phyloP scores from a whole-genome alignment of 805 yeast genomes.

The Metschnikowia colocasiae region DNA sequence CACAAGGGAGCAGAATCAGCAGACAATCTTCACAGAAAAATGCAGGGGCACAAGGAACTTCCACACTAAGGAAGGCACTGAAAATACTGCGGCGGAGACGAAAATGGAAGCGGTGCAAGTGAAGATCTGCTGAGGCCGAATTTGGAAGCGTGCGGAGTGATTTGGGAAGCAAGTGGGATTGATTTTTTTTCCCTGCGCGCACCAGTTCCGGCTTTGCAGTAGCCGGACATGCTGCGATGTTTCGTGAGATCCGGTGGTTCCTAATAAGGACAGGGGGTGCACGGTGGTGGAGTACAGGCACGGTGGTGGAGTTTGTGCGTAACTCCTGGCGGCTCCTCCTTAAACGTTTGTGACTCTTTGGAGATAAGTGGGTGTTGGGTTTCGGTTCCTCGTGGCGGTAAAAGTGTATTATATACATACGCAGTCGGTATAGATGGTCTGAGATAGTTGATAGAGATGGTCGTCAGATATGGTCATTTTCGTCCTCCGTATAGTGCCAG shows the following conservation, averaged over 20 bases:
- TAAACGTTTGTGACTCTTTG: too few species aligned
- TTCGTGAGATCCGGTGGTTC: not conserved
- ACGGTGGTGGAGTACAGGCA: too few species aligned
- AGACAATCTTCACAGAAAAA: not conserved
- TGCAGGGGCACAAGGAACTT: not conserved
- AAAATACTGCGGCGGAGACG: not conserved
- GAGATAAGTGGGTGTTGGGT: too few species aligned
- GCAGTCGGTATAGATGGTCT: too few species aligned
- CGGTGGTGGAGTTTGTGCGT: too few species aligned
- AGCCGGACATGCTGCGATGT: not conserved
- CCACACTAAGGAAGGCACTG: not conserved
- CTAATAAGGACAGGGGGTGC: too few species aligned
- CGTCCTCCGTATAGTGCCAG: too few species aligned
- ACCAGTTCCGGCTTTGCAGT: not conserved
- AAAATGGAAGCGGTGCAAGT: not conserved
- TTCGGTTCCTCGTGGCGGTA: too few species aligned
- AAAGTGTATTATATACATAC: too few species aligned
- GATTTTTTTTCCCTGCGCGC: conserved; percentile 4
- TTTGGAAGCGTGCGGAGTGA: conserved; percentile 2
- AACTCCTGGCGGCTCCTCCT: too few species aligned
- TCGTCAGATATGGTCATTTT: too few species aligned
- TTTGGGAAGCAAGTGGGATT: conserved; percentile 3
- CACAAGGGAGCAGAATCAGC: not conserved
- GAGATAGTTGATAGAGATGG: too few species aligned
- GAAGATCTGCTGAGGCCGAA: not conserved